Base-by-base conservation (phyloP, 2,329 filamentous ascomycete genomes). In the Talaromyces piceae region DNA sequence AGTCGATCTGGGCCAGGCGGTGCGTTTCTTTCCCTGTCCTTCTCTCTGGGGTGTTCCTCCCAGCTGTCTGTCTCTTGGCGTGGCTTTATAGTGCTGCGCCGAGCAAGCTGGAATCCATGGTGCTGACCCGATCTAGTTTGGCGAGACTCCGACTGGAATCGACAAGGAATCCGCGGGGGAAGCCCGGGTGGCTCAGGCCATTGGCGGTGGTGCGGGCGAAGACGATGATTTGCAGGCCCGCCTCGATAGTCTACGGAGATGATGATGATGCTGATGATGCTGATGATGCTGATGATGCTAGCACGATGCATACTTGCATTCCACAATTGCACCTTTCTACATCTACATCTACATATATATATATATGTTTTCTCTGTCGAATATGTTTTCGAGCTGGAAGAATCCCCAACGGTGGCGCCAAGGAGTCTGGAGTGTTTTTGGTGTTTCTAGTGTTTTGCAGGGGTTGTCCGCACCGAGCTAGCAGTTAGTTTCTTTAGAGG, bases 171-270 rank as follows among this genome's bases (percentile, higher is more conserved):
- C 84, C 4, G 84, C 86, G 4, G 73, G 86, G 5, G 89, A 96
- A 64, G 79, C 83, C 9, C 83, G 81, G 62, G 82, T 97, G 55
- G 91, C 93, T 44, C 88, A 97, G 67, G 90, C 91, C 13, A 79
- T 97, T 58, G 77, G 78, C 53, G 75, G 77, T 37, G 67, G 63
- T 25, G 71, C 77, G 64, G 58, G 83, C 4, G 84, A 72, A 47
- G 91, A 96, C 62, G 89, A 96, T 63, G 93, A 96, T 67, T 80
- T 98, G 23, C 91, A 97, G 73, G 91, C 93, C 57, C 83, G 93
- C 53, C 79, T 98, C 48, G 89, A 97, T 67, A 95, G 91, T 68
- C 74, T 97, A 58, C 79, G 87, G 64, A 72, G 77, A 63, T 81
- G 44, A 53, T 27, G 23, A 13, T 30, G 27, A n/a, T 13, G 20